phyloP scores from a whole-genome alignment of 2,329 filamentous ascomycete species.

The Colletotrichum cuscutae region DNA sequence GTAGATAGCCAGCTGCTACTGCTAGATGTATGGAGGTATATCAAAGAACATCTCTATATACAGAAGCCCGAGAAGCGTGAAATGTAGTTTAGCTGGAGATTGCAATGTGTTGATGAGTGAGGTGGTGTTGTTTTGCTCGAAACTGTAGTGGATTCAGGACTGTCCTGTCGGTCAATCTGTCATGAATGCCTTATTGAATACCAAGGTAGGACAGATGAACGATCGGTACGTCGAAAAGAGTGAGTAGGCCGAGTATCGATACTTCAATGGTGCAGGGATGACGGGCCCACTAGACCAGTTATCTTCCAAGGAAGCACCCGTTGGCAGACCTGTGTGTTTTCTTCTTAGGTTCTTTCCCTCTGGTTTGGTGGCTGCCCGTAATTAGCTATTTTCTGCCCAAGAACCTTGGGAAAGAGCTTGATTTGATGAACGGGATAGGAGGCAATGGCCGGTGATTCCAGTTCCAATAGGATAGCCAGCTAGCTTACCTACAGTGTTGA shows the following conservation, averaged over 20 bases:
- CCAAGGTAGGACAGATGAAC: background rate
- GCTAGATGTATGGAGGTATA: too few species aligned
- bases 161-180: too few species aligned
- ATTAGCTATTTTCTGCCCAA: background rate
- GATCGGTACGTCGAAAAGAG: background rate
- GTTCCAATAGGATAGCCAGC: background rate
- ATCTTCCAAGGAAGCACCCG: conserved; percentile 26
- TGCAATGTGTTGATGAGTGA: background rate
- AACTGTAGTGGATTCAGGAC: too few species aligned
- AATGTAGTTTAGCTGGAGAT: background rate
- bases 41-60: background rate
- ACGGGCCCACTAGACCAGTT: background rate
- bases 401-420: conserved; percentile 1
- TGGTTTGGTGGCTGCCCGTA: background rate
- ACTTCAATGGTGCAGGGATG: background rate
- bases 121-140: too few species aligned
- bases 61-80: too few species aligned
- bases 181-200: too few species aligned
- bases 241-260: background rate
- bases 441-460: background rate
- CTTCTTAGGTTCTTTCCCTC: background rate
- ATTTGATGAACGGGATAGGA: background rate
- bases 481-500: background rate
- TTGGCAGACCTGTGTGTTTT: background rate
- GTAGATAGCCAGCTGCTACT: background rate